Evolutionary conservation across 148 eudicot species (phyloP), one percentile per base, ranked within the genome.

Genomic region (Spergularia bocconei): DNA sequence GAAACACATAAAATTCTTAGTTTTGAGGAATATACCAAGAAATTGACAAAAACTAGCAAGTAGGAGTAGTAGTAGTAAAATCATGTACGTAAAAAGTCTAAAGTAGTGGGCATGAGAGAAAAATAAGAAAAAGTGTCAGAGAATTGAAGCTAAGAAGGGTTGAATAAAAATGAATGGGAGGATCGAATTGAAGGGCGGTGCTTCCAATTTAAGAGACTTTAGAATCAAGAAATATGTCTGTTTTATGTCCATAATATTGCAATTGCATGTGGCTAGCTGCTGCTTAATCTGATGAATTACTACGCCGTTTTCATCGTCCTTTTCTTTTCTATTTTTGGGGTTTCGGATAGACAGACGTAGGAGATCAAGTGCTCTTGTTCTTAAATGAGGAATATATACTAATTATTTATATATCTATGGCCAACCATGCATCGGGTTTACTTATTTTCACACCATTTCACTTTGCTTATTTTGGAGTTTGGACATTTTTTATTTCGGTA

Each of bases 251-350:
- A 75, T 75, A 69, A 75, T 75, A 69, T 75, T 59, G 33, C 36
- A 20, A 59, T 70, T 78, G 54, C 84, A 78, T 81, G 78, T 80
- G 82, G 8, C 72, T n/a, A n/a, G n/a, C n/a, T n/a, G n/a, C n/a
- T 11, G 39, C 25, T 79, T 58, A 66, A 63, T 75, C 67, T 56
- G n/a, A 54, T 56, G n/a, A 54, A 2, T 75, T 62, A 69, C 23
- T 70, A 44, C 71, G 13, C 63, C 64, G 52, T 21, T 54, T 48
- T 17, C 13, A 17, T 9, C 10, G 14, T 70, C 48, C 48, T 29
- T 54, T 38, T 54, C 9, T 21, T 16, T 23, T 5, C 13, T 36
- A 10, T 19, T 16, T 20, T 36, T 4, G 25, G 41, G 11, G 33
- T 23, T 67, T 25, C 3, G 3, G 1, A 6, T 44, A 44, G 48